Evolutionary conservation across 768 basidiomycete species (phyloP), one percentile per base, ranked within the genome.

Genomic region (Wakefieldia striispora): DNA sequence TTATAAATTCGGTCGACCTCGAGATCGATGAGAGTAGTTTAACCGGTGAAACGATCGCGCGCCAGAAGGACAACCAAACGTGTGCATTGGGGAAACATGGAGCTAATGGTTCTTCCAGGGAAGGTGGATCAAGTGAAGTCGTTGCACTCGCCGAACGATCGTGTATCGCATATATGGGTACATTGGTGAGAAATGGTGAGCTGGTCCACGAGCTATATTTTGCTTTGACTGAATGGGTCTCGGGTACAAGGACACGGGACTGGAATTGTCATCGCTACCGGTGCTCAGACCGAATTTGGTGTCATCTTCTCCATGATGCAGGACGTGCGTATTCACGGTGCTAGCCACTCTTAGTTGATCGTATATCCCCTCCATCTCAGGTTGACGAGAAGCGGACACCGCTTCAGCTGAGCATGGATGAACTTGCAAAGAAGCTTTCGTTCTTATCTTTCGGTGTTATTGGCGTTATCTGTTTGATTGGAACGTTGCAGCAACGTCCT

Each of bases 241-340:
- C n/a, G 34, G 45, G 34, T 31, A 20, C 45, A 56, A 89, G 88
- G 91, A 6, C 75, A 90, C 45, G 95, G 93, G 0, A 73, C 79
- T 34, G 95, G 95, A 6, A 74, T 97, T 39, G 92, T 95, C 6
- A 88, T 98, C 39, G 91, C 81, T 0, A 91, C 81, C 1, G 88
- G 95, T 2, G 76, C 81, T 12, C 82, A 88, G 54, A 95, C 92
- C 1, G 95, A 98, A 63, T 95, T 98, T 68, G 95, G 95, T 21
- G 84, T 95, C 48, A 91, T 98, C 53, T 98, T 98, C 65, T 84
- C 88, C 13, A 95, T 97, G 92, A 92, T 98, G 91, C 93, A 97
- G 68, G 93, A 97, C 64, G 93, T 93, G 54, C 49, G 73, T 70
- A 26, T 35, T 10, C 6, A 6, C 9, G 31, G 45, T 47, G 31